phyloP scores from a whole-genome alignment of 305 asterid species.

The Petunia hybrid region DNA sequence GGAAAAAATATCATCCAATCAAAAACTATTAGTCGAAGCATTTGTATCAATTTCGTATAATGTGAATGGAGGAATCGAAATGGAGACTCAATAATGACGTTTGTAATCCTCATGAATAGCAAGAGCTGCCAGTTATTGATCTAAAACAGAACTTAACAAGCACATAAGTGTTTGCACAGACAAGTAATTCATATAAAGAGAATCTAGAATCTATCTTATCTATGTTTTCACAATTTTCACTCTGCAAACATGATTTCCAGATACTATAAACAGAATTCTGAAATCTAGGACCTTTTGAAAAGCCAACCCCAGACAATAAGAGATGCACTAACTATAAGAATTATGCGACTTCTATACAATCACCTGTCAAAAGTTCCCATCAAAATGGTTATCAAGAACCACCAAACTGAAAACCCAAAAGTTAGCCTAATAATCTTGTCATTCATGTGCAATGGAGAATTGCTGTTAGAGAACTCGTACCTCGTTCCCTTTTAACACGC shows the following conservation, averaged over 20 bases:
- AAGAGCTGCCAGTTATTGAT: neutral
- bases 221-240: neutral
- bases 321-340: neutral
- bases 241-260: neutral
- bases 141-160: neutral
- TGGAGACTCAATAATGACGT: neutral
- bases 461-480: constrained; percentile 6
- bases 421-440: constrained; percentile 24
- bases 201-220: neutral
- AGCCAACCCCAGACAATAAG: neutral
- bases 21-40: no score
- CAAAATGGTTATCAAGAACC: constrained; percentile 8
- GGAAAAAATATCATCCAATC: no score
- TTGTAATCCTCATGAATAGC: neutral
- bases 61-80: neutral
- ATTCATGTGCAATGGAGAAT: neutral
- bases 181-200: neutral
- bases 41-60: neutral
- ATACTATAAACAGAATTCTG: neutral
- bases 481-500: neutral
- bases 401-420: neutral
- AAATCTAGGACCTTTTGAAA: neutral
- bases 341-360: neutral
- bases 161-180: neutral
- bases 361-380: constrained; percentile 13